Conservation (phyloP, 139 green algal genomes). For the Medakamo hakoo region DNA sequence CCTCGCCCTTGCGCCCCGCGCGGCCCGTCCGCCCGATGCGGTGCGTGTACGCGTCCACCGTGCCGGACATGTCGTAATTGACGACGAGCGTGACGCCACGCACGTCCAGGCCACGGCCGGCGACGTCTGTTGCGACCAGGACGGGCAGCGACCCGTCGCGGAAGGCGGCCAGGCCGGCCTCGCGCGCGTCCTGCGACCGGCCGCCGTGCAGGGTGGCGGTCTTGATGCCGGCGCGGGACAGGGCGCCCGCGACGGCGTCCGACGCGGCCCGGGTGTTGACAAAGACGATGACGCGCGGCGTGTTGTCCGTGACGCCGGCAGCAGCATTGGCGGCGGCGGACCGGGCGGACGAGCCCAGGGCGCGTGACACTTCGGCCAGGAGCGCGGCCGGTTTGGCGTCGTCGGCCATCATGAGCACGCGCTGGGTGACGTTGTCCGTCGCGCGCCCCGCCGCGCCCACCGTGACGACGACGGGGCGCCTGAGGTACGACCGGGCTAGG, state of each 20-base stretch:
- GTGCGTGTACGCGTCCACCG: constrained; percentile 95
- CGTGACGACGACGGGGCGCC: constrained; percentile 68
- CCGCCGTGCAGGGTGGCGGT: constrained; percentile 80
- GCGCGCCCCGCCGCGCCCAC: constrained; percentile 77
- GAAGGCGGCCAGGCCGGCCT: constrained; percentile 66
- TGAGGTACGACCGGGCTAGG: constrained; percentile 71
- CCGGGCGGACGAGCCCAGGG: constrained; percentile 3
- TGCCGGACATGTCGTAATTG: constrained; percentile 95
- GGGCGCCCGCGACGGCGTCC: constrained; percentile 56
- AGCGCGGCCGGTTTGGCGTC: constrained; percentile 60
- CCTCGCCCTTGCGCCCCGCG: constrained; percentile 67
- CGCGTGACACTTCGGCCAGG: constrained; percentile 30
- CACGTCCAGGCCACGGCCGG: constrained; percentile 94
- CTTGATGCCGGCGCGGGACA: constrained; percentile 49
- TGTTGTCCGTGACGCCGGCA: constrained; percentile 18
- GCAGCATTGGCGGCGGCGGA: background rate
- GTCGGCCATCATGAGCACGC: constrained; percentile 55
- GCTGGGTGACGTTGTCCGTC: constrained; percentile 80
- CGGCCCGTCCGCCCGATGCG: constrained; percentile 76
- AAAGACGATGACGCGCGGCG: constrained; percentile 86
- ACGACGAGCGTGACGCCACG: constrained; percentile 71
- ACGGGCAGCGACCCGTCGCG: constrained; percentile 75
- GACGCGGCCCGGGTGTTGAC: constrained; percentile 71
- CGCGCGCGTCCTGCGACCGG: constrained; percentile 80
- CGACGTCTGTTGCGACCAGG: constrained; percentile 95